Percentiles rank a stretch among this genome's conserved stretches.
Evolutionary conservation across 2,329 filamentous ascomycete species (phyloP).

Genomic region (Tolypocladium endophyticum): DNA sequence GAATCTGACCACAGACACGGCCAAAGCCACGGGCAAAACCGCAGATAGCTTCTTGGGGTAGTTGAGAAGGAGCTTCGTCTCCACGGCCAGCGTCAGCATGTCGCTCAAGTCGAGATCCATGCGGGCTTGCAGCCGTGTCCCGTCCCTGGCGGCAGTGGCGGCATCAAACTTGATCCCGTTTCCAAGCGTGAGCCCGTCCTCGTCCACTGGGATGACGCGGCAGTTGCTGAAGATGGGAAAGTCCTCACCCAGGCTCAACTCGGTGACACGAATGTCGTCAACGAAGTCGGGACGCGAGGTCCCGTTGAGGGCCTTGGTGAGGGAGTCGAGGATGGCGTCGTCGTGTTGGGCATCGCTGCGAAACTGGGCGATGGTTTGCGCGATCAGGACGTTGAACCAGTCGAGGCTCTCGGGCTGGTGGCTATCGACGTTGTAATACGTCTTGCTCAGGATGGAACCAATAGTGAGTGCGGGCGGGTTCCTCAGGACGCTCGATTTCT

Average conservation of each 20-base stretch:
- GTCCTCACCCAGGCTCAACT: slow-evolving; percentile 89
- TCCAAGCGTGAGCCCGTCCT: slow-evolving; percentile 55
- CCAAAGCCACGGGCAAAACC: slow-evolving; percentile 80
- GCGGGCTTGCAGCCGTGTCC: slow-evolving; percentile 75
- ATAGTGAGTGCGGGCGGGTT: slow-evolving; percentile 71
- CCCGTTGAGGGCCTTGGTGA: slow-evolving; percentile 83
- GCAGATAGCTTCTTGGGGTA: slow-evolving; percentile 86
- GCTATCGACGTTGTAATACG: slow-evolving; percentile 91
- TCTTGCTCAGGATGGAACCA: slow-evolving; percentile 89
- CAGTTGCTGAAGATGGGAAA: slow-evolving; percentile 99
- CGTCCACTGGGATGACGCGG: slow-evolving; percentile 82
- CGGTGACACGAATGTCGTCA: slow-evolving; percentile 86
- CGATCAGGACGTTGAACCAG: slow-evolving; percentile 97
- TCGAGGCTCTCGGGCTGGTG: slow-evolving; percentile 95
- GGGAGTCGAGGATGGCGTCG: slow-evolving; percentile 74
- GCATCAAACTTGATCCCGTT: slow-evolving; percentile 40
- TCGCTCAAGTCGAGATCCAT: slow-evolving; percentile 98
- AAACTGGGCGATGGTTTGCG: slow-evolving; percentile 93
- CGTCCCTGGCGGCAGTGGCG: slow-evolving; percentile 44
- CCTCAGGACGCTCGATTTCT: slow-evolving; percentile 63
- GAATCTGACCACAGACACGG: slow-evolving; percentile 87
- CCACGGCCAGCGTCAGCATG: slow-evolving; percentile 86
- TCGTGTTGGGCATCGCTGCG: slow-evolving; percentile 86
- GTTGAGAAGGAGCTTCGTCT: slow-evolving; percentile 89
- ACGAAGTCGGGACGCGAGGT: slow-evolving; percentile 79